A percentile compares a stretch with the other conserved stretches of the same genome.
phyloP scores from a whole-genome alignment of 306 rosid species.

The Lathyrus tuberosus region DNA sequence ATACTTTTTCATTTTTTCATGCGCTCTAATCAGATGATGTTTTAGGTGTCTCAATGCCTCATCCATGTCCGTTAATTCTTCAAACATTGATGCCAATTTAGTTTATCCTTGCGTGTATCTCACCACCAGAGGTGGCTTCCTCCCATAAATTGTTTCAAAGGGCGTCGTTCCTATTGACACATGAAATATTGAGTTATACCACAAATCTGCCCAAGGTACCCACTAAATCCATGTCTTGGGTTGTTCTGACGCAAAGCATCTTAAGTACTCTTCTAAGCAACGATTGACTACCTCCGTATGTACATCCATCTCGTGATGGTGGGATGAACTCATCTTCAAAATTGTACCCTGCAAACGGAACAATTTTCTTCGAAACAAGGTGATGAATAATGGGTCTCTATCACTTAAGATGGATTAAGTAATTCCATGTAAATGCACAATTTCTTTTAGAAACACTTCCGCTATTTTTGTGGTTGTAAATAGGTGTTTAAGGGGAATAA shows the following conservation, averaged over 20 bases:
- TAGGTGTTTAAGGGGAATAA: background rate
- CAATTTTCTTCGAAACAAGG: background rate
- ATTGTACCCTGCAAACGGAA: background rate
- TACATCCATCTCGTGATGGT: background rate
- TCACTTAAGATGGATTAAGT: background rate
- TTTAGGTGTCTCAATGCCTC: too few relatives aligned
- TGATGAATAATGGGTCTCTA: background rate
- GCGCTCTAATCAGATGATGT: background rate
- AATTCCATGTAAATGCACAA: background rate
- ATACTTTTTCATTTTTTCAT: background rate
- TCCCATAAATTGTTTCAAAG: background rate
- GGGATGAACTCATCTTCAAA: background rate
- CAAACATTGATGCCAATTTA: background rate
- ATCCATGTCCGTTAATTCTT: too few relatives aligned
- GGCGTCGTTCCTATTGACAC: background rate
- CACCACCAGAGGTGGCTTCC: background rate
- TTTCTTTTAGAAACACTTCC: background rate
- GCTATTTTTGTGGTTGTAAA: background rate
- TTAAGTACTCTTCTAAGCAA: background rate
- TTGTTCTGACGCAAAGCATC: background rate
- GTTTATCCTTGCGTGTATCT: background rate
- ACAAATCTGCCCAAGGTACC: background rate
- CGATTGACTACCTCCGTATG: background rate
- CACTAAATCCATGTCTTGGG: background rate
- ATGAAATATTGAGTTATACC: background rate